A percentile compares a stretch with the other conserved stretches of the same genome.
phyloP scores from a whole-genome alignment of 768 basidiomycete genomes.

The Bullera alba region DNA sequence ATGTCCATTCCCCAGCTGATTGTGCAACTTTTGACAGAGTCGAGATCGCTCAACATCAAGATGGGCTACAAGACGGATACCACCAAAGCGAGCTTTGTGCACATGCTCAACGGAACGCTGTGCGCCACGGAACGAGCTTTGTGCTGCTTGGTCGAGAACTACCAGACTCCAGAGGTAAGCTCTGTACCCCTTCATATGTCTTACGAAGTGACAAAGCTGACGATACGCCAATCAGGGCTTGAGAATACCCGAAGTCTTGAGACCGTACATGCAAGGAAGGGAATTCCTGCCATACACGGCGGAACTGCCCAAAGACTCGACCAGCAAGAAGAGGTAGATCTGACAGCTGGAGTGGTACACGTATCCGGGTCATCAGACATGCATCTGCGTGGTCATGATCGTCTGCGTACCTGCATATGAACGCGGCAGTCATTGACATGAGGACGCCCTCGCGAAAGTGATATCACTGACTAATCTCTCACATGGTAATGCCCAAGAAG shows the following conservation, averaged over 20 bases:
- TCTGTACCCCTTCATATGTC: not conserved
- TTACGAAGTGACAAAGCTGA: conserved; percentile 1
- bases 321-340: conserved; percentile 40
- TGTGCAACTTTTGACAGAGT: conserved; percentile 58
- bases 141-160: conserved; percentile 97
- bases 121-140: conserved; percentile 94
- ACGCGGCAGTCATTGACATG: no score
- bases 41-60: conserved; percentile 82
- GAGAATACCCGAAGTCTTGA: conserved; percentile 76
- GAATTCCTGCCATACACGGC: conserved; percentile 50
- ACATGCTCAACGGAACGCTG: conserved; percentile 96
- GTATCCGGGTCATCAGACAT: no score
- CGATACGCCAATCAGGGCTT: conserved; percentile 58
- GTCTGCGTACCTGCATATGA: no score
- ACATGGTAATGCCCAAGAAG: no score
- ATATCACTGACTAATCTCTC: no score
- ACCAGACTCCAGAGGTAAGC: conserved; percentile 86
- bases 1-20: not conserved
- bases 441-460: no score
- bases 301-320: conserved; percentile 44
- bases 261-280: conserved; percentile 93
- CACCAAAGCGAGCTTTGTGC: conserved; percentile 88
- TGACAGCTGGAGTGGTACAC: not conserved
- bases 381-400: no score
- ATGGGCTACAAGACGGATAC: conserved; percentile 76